These are phyloP conservation scores for Casuarina cunninghamiana DNA, from an alignment of 306 rosid species.

Conservation along the genomic window DNA sequence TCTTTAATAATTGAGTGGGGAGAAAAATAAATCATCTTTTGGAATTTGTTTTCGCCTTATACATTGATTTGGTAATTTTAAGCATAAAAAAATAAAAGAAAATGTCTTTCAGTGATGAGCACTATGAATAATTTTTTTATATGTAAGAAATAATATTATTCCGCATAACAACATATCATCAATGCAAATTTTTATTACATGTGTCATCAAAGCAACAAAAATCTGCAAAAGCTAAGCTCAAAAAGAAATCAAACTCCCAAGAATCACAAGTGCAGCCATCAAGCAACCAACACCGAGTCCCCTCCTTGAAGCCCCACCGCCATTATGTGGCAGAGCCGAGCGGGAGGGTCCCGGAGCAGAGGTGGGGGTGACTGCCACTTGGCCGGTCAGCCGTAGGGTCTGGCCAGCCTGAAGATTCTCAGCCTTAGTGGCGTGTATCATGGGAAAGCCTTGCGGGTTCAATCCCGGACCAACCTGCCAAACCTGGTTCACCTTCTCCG, in stretches of 20 bases:
- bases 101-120: no score
- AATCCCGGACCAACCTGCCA: conserved; percentile 80
- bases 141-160: not conserved
- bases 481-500: conserved; percentile 35
- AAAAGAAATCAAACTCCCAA: not conserved
- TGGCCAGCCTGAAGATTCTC: conserved; percentile 22
- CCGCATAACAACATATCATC: not conserved
- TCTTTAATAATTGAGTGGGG: no score
- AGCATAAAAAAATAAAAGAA: no score
- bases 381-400: not conserved
- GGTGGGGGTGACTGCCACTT: not conserved
- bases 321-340: not conserved
- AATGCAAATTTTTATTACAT: not conserved
- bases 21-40: no score
- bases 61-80: no score
- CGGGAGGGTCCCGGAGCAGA: not conserved
- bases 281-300: not conserved
- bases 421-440: not conserved
- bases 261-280: not conserved
- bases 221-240: not conserved
- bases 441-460: not conserved
- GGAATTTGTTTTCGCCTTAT: no score
- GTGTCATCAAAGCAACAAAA: not conserved
- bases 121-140: no score
- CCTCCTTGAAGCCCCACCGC: not conserved